Percentiles rank a stretch among this genome's conserved stretches.
phyloP scores from a whole-genome alignment of 192 early-diverging fungal genomes.

The Coemansia sp. region DNA sequence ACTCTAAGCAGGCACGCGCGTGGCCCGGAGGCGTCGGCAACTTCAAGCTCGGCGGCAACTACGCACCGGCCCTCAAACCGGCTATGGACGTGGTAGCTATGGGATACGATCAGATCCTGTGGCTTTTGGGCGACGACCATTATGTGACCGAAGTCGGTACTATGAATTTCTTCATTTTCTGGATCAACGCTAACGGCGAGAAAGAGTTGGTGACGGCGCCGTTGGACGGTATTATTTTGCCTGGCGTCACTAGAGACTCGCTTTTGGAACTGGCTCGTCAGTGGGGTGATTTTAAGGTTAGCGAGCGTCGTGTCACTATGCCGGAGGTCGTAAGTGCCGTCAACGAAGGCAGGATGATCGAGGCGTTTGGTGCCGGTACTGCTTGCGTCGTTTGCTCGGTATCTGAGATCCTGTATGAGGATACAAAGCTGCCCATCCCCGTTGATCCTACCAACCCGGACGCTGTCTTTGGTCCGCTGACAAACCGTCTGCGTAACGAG shows the following conservation, averaged over 20 bases:
- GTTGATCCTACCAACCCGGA: slow-evolving; percentile 84
- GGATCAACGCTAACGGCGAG: slow-evolving; percentile 81
- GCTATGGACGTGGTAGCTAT: slow-evolving; percentile 82
- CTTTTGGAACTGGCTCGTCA: slow-evolving; percentile 74
- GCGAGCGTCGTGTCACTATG: slow-evolving; percentile 85
- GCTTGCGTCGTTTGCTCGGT: slow-evolving; percentile 95
- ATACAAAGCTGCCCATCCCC: slow-evolving; percentile 73
- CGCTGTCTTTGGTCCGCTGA: slow-evolving; percentile 82
- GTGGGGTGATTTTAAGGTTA: slow-evolving; percentile 92
- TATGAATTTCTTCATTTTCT: slow-evolving; percentile 94
- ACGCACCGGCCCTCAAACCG: slow-evolving; percentile 60
- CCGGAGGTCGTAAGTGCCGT: slow-evolving; percentile 71
- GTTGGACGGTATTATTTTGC: slow-evolving; percentile 93
- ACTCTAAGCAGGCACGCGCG: slow-evolving; percentile 81
- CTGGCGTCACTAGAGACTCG: slow-evolving; percentile 95
- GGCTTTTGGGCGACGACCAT: slow-evolving; percentile 89
- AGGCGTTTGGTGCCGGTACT: slow-evolving; percentile 98
- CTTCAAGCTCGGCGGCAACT: slow-evolving; percentile 84
- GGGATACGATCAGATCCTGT: slow-evolving; percentile 94
- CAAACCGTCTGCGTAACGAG: slow-evolving; percentile 77
- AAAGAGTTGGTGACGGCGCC: slow-evolving; percentile 88
- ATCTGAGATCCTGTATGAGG: slow-evolving; percentile 78
- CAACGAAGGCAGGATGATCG: slow-evolving; percentile 75
- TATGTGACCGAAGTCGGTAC: slow-evolving; percentile 95
- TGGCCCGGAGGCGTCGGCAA: slow-evolving; percentile 97